Percentiles rank a stretch among this genome's conserved stretches.
phyloP scores from a whole-genome alignment of 2,329 filamentous ascomycete species.

The Fusarium brevicatenulatum region DNA sequence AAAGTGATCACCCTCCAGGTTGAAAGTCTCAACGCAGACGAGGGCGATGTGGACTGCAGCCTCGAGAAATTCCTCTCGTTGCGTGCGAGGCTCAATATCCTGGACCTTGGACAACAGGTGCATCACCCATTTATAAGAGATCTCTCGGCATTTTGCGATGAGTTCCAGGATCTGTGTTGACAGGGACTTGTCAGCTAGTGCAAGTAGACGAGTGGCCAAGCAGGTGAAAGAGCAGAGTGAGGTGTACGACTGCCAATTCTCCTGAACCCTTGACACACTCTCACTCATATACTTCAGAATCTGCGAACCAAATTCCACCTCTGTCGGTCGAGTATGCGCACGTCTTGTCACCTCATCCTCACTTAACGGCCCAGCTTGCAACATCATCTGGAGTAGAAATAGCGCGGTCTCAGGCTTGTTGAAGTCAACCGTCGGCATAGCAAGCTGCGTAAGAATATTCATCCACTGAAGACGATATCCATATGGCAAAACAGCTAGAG shows the following conservation, averaged over 20 bases:
- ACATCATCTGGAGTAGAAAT: constrained; percentile 36
- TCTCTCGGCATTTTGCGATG: constrained; percentile 1
- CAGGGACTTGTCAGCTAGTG: background rate
- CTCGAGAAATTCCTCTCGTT: constrained; percentile 16
- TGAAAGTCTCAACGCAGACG: constrained; percentile 30
- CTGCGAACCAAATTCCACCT: constrained; percentile 10
- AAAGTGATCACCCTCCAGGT: constrained; percentile 10
- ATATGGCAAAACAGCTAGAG: constrained; percentile 34
- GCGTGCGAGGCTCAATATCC: background rate
- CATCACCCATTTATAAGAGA: constrained; percentile 23
- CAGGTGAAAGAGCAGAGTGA: constrained; percentile 30
- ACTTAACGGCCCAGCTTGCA: constrained; percentile 29
- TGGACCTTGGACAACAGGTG: background rate
- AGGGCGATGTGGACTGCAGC: constrained; percentile 9
- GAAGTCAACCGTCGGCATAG: constrained; percentile 38
- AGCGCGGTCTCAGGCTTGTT: constrained; percentile 34
- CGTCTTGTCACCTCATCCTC: background rate
- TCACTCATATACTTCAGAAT: background rate
- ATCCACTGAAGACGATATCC: constrained; percentile 37
- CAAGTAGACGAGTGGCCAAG: constrained; percentile 31
- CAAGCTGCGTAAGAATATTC: constrained; percentile 36
- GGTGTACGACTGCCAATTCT: constrained; percentile 40
- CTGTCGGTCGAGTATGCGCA: constrained; percentile 1
- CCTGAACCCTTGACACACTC: constrained; percentile 11
- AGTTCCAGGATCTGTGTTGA: background rate